Evolutionary conservation across 306 rosid species (phyloP), one percentile per base, ranked within the genome.

Genomic region (Cucurbita pepo): DNA sequence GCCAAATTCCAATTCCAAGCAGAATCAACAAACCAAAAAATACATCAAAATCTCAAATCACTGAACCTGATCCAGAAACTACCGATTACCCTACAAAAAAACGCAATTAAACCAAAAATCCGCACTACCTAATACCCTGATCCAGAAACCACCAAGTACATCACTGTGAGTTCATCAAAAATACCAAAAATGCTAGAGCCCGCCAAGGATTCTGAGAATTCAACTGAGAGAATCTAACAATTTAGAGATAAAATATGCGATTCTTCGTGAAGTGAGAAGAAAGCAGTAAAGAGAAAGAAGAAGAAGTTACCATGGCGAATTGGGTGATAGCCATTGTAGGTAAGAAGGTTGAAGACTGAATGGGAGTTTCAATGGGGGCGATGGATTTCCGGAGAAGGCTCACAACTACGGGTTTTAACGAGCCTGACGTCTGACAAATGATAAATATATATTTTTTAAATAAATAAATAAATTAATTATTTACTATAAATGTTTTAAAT

Each of bases 301-400:
- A 61, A 75, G 54, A 74, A 74, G 73, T 63, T 83, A 92, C 97
- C 97, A 92, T 92, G 63, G 95, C 91, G 87, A 92, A 92, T 79
- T 92, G 89, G 81, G 92, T 85, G 84, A 88, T 81, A 75, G 86
- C 86, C 83, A 88, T 89, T 72, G 6, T 36, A 67, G 61, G 60
- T 71, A 54, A 13, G 41, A 13, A 43, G 21, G 6, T 59, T 45
- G 30, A 13, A 44, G 15, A 21, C 74, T 18, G 2, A 44, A 22
- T 30, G 34, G 37, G 54, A 65, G 11, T 65, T 44, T 11, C 11
- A 44, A 30, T 2, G 1, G 69, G 69, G 15, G 69, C 8, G 22
- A 44, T 65, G 40, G 72, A 66, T 66, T 66, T 65, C 2, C 37
- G 19, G 45, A 21, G 72, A 13, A 44, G 44, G 19, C 38, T 5